These are phyloP conservation scores for Parascedosporium putredinis DNA, from an alignment of 2,329 filamentous ascomycete species.

Conservation along the genomic window DNA sequence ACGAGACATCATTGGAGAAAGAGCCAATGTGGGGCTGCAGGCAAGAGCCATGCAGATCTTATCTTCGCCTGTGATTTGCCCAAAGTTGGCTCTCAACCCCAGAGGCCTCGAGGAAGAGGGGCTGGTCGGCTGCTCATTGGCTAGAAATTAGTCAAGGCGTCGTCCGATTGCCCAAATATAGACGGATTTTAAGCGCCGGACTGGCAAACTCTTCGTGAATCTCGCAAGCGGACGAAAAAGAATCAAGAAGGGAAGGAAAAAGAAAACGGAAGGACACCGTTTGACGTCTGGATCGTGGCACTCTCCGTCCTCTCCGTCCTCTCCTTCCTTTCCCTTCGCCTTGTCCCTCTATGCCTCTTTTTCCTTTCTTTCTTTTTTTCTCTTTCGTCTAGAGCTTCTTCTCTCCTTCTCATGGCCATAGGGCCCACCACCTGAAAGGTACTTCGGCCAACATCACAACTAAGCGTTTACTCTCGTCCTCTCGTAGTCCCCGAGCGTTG, in stretches of 20 bases:
- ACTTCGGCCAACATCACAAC: too few relatives aligned
- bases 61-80: background rate
- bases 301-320: background rate
- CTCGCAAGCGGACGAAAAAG: background rate
- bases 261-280: background rate
- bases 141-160: slow-evolving; percentile 2
- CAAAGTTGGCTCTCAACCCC: background rate
- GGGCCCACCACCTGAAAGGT: too few relatives aligned
- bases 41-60: background rate
- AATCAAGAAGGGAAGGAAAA: too few relatives aligned
- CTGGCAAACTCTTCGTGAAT: background rate
- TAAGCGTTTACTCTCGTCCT: too few relatives aligned
- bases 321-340: too few relatives aligned
- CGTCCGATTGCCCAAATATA: slow-evolving; percentile 5
- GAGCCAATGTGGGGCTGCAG: background rate
- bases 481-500: too few relatives aligned
- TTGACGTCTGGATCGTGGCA: background rate
- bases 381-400: too few relatives aligned
- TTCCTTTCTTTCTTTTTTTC: too few relatives aligned
- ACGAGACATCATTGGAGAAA: background rate
- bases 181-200: slow-evolving; percentile 4
- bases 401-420: too few relatives aligned
- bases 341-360: too few relatives aligned
- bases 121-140: background rate
- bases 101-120: background rate